Percentiles rank a stretch among this genome's conserved stretches.
Evolutionary conservation across 257 asterid species (phyloP).

Genomic region (Nicotiana attenuata): DNA sequence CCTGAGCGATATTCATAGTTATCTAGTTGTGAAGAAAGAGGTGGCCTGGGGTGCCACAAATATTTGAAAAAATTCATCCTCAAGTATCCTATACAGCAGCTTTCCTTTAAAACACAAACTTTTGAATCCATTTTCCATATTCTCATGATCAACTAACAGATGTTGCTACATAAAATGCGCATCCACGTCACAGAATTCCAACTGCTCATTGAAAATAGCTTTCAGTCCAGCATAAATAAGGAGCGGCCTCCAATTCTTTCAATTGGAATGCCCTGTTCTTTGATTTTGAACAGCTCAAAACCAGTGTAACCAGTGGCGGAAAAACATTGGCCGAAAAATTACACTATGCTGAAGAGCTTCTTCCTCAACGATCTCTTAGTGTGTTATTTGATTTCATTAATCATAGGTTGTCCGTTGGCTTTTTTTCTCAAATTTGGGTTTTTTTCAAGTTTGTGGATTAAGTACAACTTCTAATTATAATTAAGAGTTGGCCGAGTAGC

Average conservation of each 20-base stretch:
- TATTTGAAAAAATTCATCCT: constrained; percentile 87
- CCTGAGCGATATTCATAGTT: no score
- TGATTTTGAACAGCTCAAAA: constrained; percentile 90
- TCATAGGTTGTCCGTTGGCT: no score
- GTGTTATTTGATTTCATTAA: no score
- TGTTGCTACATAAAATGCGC: constrained; percentile 80
- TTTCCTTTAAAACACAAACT: constrained; percentile 87
- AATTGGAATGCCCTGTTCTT: constrained; percentile 89
- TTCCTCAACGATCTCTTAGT: constrained; percentile 60
- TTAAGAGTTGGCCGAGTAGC: no score
- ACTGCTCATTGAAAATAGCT: constrained; percentile 59
- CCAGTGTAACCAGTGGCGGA: constrained; percentile 53
- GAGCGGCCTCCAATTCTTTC: constrained; percentile 77
- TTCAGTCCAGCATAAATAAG: constrained; percentile 78
- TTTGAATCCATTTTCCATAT: constrained; percentile 85
- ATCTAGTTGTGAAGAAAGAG: constrained; percentile 44
- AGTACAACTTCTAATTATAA: no score
- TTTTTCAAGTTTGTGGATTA: no score
- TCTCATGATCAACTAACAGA: constrained; percentile 52
- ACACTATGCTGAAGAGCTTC: constrained; percentile 86
- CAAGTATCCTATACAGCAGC: constrained; percentile 63
- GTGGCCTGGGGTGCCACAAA: constrained; percentile 91
- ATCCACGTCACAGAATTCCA: constrained; percentile 87
- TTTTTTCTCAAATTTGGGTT: no score
- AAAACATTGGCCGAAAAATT: no score